A percentile compares a stretch with the other conserved stretches of the same genome.
Evolutionary conservation across 1,284 basidiomycete species (phyloP).

Genomic region (Mycena citricolor): DNA sequence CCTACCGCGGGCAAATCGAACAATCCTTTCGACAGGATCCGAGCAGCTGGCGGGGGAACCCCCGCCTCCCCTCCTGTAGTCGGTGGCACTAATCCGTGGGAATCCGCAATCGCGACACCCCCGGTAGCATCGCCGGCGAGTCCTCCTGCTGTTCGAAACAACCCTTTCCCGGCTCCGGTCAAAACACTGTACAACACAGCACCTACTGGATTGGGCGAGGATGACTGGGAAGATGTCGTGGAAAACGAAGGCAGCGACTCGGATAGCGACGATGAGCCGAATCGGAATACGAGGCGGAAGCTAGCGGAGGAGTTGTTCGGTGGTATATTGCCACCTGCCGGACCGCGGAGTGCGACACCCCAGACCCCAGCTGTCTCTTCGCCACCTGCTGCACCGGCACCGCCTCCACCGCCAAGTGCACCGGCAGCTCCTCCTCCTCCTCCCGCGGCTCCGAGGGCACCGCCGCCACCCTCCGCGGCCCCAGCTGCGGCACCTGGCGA

Average conservation of each 20-base stretch:
- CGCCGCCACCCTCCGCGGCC: constrained; percentile 36
- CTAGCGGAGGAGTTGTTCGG: constrained; percentile 83
- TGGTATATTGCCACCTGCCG: constrained; percentile 53
- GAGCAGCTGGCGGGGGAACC: too few species aligned
- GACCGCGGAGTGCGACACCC: constrained; percentile 26
- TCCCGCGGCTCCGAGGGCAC: constrained; percentile 32
- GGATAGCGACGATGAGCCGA: constrained; percentile 80
- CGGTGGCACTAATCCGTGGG: too few species aligned
- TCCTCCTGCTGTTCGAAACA: constrained; percentile 34
- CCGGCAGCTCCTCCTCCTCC: constrained; percentile 30
- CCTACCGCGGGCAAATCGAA: constrained; percentile 41
- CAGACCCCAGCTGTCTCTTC: constrained; percentile 35
- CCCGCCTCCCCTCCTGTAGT: too few species aligned
- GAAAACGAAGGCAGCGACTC: constrained; percentile 73
- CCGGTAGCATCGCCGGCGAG: constrained; percentile 36
- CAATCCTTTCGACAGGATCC: constrained; percentile 26
- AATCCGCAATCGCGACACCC: constrained; percentile 35
- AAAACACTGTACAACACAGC: constrained; percentile 64
- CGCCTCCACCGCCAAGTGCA: constrained; percentile 27
- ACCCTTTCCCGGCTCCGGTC: constrained; percentile 43
- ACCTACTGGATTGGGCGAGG: constrained; percentile 60
- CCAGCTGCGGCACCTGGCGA: constrained; percentile 46
- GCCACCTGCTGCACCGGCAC: constrained; percentile 34
- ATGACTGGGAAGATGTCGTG: constrained; percentile 84
- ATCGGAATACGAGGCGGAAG: constrained; percentile 62